phyloP scores from a whole-genome alignment of 169 alveolate genomes.

The Cryptosporidium sp. region DNA sequence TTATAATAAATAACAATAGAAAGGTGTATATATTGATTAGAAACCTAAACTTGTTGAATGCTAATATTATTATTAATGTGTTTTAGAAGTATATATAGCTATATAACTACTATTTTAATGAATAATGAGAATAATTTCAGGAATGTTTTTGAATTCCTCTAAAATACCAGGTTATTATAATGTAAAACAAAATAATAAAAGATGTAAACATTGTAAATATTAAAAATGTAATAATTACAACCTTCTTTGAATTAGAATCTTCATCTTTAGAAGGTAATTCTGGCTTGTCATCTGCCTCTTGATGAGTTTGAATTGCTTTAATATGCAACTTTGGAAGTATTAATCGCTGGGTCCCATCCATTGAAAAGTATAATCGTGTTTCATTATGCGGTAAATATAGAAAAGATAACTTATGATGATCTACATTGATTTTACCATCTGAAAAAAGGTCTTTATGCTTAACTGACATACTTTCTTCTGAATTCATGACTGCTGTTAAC shows the following conservation, averaged over 20 bases:
- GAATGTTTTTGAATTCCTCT: conserved; percentile 53
- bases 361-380: conserved; percentile 23
- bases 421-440: conserved; percentile 28
- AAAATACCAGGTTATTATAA: conserved; percentile 44
- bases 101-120: not conserved
- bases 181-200: conserved; percentile 32
- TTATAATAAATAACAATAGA: not conserved
- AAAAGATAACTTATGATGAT: conserved; percentile 37
- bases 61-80: not conserved
- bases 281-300: conserved; percentile 52
- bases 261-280: conserved; percentile 34
- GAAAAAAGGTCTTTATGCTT: not conserved
- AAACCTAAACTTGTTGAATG: not conserved
- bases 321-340: conserved; percentile 59
- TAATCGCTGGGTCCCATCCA: not conserved
- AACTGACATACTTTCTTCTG: not conserved
- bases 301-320: conserved; percentile 68
- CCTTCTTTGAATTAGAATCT: conserved; percentile 15
- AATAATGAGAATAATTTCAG: not conserved
- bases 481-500: conserved; percentile 1
- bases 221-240: conserved; percentile 21
- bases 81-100: not conserved
- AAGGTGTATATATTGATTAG: not conserved
- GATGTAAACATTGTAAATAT: conserved; percentile 20
- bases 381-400: conserved; percentile 58